A percentile compares a stretch with the other conserved stretches of the same genome.
These are phyloP conservation scores for Oryza meyeriana DNA, from an alignment of 176 grass and related monocot genomes.

Conservation along the genomic window DNA sequence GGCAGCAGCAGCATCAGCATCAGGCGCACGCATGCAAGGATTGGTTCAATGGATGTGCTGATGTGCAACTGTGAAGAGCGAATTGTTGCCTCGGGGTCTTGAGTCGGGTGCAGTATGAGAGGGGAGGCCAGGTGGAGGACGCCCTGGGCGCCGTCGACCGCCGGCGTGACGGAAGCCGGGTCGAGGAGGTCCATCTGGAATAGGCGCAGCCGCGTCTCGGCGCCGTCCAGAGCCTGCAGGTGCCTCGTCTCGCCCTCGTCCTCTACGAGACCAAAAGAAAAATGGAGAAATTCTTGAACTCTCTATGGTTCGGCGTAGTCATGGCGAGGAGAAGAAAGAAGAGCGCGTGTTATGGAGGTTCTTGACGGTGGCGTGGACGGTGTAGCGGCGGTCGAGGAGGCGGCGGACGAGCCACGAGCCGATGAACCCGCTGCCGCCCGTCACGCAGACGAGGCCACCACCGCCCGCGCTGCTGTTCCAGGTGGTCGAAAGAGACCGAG, in stretches of 20 bases:
- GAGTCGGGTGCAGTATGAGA: conserved; percentile 3
- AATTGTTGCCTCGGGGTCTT: conserved; percentile 53
- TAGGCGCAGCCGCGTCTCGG: conserved; percentile 38
- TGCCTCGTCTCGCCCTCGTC: conserved; percentile 68
- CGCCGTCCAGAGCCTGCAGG: conserved; percentile 46
- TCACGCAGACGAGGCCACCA: conserved; percentile 57
- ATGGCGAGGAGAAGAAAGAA: neutral
- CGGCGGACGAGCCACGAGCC: conserved; percentile 73
- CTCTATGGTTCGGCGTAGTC: neutral
- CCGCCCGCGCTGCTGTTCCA: neutral
- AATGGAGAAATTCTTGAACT: neutral
- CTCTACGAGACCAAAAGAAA: conserved; percentile 10
- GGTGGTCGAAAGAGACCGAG: no score
- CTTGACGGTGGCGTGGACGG: conserved; percentile 75
- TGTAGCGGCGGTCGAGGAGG: conserved; percentile 70
- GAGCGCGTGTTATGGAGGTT: conserved; percentile 37
- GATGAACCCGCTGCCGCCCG: conserved; percentile 79
- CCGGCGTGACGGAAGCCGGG: conserved; percentile 22
- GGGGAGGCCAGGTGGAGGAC: conserved; percentile 68
- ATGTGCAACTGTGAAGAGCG: neutral
- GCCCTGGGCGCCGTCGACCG: conserved; percentile 42
- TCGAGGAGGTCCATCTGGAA: conserved; percentile 67
- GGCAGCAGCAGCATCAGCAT: neutral
- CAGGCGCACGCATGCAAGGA: neutral
- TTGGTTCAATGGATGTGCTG: no score